Conservation (phyloP, 768 basidiomycete species). For the Xerocomellus dryophilus region DNA sequence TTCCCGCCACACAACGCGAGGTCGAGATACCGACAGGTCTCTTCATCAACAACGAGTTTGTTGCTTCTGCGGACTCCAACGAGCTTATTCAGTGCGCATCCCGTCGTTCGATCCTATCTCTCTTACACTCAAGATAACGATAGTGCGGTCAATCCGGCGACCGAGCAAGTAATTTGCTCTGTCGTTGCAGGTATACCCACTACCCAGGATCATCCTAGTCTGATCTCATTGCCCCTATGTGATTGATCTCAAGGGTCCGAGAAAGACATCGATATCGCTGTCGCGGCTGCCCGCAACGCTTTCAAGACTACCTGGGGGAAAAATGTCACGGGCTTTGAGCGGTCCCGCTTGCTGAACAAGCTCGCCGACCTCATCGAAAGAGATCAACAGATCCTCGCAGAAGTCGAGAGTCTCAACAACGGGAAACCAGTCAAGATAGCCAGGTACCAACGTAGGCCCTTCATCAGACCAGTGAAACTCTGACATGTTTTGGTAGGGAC, state of each 20-base stretch:
- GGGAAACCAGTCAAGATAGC: slow-evolving; percentile 80
- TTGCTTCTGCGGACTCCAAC: slow-evolving; percentile 65
- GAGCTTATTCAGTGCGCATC: slow-evolving; percentile 59
- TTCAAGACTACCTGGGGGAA: slow-evolving; percentile 88
- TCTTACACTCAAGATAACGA: slow-evolving; percentile 13
- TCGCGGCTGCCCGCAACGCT: slow-evolving; percentile 77
- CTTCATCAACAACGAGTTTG: slow-evolving; percentile 91
- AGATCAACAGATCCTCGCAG: slow-evolving; percentile 76
- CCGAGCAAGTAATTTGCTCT: slow-evolving; percentile 68
- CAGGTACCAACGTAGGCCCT: slow-evolving; percentile 38
- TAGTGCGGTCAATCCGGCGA: slow-evolving; percentile 79
- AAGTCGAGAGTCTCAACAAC: slow-evolving; percentile 84
- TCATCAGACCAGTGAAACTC: slow-evolving; percentile 18
- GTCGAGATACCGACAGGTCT: slow-evolving; percentile 75
- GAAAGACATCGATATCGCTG: slow-evolving; percentile 81
- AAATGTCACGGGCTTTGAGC: slow-evolving; percentile 79
- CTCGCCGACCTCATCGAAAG: slow-evolving; percentile 89
- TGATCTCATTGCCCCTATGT: slow-evolving; percentile 1
- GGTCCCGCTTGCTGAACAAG: slow-evolving; percentile 77
- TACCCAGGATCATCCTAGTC: background rate
- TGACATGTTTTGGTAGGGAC: slow-evolving; percentile 45
- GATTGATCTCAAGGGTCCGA: slow-evolving; percentile 46
- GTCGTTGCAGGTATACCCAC: slow-evolving; percentile 55
- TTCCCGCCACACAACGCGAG: slow-evolving; percentile 44
- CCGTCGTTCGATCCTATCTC: slow-evolving; percentile 5